These are phyloP conservation scores for Cyberlindnera subsufficiens DNA, from an alignment of 805 yeast genomes.

Conservation along the genomic window DNA sequence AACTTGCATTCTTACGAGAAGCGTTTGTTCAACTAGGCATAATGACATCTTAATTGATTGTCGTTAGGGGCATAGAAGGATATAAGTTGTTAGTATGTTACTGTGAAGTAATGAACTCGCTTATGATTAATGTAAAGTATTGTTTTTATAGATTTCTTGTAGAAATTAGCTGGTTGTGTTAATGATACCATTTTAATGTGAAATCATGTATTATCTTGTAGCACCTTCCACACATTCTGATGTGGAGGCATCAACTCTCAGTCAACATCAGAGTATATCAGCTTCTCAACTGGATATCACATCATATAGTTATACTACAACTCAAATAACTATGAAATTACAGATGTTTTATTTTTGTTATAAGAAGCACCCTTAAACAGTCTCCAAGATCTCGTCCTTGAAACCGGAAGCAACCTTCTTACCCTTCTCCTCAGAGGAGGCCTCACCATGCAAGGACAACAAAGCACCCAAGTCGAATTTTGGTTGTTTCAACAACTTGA, in stretches of 20 bases:
- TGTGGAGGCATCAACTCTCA: too few species aligned
- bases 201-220: too few species aligned
- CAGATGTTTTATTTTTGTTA: neutral
- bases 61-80: neutral
- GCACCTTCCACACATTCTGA: too few species aligned
- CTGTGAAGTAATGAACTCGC: neutral
- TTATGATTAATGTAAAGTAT: neutral
- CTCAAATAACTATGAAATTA: neutral
- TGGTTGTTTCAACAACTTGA: slow-evolving; percentile 97
- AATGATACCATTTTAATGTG: too few species aligned
- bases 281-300: too few species aligned
- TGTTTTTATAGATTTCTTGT: neutral
- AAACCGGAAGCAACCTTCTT: slow-evolving; percentile 87
- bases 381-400: slow-evolving; percentile 97
- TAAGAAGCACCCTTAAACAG: slow-evolving; percentile 76
- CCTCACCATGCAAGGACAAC: slow-evolving; percentile 96
- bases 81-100: neutral
- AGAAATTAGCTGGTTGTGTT: neutral
- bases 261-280: too few species aligned
- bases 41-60: neutral
- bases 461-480: slow-evolving; percentile 97
- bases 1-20: slow-evolving; percentile 96
- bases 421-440: slow-evolving; percentile 91
- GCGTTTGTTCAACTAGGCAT: slow-evolving; percentile 65
- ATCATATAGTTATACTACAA: neutral